These are phyloP conservation scores for Pochonia chlamydosporia DNA, from an alignment of 2,329 filamentous ascomycete genomes.

Conservation along the genomic window DNA sequence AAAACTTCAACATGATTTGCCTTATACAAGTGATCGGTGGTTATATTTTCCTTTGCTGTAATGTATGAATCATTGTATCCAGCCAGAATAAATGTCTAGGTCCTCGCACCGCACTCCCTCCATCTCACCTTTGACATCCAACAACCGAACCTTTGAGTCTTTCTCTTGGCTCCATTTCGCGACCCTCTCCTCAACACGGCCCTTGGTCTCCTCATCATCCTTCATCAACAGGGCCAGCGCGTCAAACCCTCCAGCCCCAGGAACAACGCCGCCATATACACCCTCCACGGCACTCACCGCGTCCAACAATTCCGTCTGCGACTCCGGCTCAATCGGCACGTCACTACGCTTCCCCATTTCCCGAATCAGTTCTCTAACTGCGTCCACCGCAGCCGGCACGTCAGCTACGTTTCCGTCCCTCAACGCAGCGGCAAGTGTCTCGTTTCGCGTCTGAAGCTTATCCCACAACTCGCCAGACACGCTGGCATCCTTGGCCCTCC, in stretches of 20 bases:
- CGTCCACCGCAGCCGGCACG: constrained; percentile 41
- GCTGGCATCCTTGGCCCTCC: constrained; percentile 61
- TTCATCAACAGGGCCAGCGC: constrained; percentile 75
- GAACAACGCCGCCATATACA: constrained; percentile 86
- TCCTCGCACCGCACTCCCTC: constrained; percentile 53
- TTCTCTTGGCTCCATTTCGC: constrained; percentile 56
- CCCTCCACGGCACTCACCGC: constrained; percentile 66
- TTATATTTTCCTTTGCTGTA: no score
- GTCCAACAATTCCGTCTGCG: constrained; percentile 81
- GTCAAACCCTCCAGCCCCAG: constrained; percentile 90
- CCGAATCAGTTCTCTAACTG: constrained; percentile 58
- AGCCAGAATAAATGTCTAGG: constrained; percentile 36
- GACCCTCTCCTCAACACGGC: constrained; percentile 56
- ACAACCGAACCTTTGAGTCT: constrained; percentile 59
- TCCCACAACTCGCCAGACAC: constrained; percentile 70
- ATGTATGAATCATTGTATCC: constrained; percentile 24
- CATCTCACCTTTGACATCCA: constrained; percentile 67
- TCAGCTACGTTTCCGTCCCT: constrained; percentile 39
- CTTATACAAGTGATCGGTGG: no score
- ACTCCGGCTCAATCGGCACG: constrained; percentile 83
- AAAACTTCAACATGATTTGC: no score
- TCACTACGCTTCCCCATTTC: constrained; percentile 68
- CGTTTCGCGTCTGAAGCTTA: constrained; percentile 67
- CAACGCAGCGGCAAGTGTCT: constrained; percentile 61
- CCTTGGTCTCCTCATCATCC: constrained; percentile 62